Conservation (phyloP, 495 filamentous ascomycete genomes). For the Pseudoneurospora amorphoporcata region DNA sequence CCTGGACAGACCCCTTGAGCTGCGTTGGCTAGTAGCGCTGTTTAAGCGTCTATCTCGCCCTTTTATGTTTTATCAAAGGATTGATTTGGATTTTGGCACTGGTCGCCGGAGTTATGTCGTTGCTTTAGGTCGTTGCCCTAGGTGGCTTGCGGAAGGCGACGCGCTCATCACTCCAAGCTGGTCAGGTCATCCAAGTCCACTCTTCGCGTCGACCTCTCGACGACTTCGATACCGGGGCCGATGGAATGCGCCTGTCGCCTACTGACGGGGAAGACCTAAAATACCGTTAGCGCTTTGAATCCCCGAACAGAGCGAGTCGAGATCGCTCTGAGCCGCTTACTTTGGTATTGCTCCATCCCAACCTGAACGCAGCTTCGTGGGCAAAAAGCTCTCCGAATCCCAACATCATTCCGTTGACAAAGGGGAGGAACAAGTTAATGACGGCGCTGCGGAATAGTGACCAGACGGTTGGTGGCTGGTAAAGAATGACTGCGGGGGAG, state of each 20-base stretch:
- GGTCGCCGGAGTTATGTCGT: constrained; percentile 10
- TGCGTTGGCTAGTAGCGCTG: background rate
- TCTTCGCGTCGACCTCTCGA: constrained; percentile 27
- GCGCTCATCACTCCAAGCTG: constrained; percentile 35
- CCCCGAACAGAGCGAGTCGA: background rate
- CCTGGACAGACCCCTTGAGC: background rate
- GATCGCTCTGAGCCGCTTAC: constrained; percentile 37
- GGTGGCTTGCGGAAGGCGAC: background rate
- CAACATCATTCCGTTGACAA: constrained; percentile 96
- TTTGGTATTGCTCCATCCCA: constrained; percentile 90
- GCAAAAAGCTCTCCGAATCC: constrained; percentile 95
- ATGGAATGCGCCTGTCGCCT: constrained; percentile 35
- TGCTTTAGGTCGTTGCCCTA: background rate
- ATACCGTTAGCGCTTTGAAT: constrained; percentile 1
- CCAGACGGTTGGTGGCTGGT: constrained; percentile 80
- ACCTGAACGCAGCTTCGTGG: constrained; percentile 83
- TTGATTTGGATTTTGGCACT: background rate
- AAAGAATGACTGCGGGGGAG: constrained; percentile 71
- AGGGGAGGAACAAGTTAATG: constrained; percentile 90
- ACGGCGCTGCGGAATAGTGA: constrained; percentile 76
- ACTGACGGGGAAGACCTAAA: constrained; percentile 39
- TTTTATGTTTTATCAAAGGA: background rate
- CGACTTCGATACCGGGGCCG: constrained; percentile 44
- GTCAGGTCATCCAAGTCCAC: constrained; percentile 34
- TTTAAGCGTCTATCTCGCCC: background rate